Percentiles rank a stretch among this genome's conserved stretches.
Evolutionary conservation across 192 early-diverging fungal genomes (phyloP).

Genomic region (Linnemannia schmuckeri): DNA sequence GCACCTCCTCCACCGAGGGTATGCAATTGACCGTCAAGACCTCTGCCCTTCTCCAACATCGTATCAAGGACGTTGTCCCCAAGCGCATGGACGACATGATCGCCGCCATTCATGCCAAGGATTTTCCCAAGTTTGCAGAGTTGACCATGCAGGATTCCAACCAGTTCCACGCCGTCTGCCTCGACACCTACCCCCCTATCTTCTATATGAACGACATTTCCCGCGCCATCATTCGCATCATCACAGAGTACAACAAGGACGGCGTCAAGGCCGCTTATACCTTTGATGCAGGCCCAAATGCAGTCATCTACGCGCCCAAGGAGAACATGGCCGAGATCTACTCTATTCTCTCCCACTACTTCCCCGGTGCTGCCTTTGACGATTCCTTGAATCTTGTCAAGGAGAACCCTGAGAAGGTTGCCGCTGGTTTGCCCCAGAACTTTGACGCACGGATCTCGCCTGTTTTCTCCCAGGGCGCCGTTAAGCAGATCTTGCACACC

Average conservation of each 20-base stretch:
- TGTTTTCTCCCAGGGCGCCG: constrained; percentile 75
- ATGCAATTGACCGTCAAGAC: constrained; percentile 98
- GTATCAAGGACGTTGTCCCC: constrained; percentile 90
- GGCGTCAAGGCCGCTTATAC: constrained; percentile 93
- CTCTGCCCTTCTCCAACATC: constrained; percentile 86
- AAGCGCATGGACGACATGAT: constrained; percentile 91
- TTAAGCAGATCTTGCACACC: constrained; percentile 93
- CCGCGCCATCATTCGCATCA: constrained; percentile 84
- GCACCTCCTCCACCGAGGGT: constrained; percentile 90
- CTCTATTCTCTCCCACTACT: constrained; percentile 85
- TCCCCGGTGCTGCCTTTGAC: constrained; percentile 78
- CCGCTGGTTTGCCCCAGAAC: constrained; percentile 58
- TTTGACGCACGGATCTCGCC: constrained; percentile 69
- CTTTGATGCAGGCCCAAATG: constrained; percentile 99
- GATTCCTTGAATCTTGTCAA: constrained; percentile 63
- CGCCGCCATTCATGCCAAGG: constrained; percentile 81
- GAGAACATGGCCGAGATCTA: constrained; percentile 90
- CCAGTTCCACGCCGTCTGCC: constrained; percentile 98
- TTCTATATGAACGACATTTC: constrained; percentile 98
- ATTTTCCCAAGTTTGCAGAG: constrained; percentile 95
- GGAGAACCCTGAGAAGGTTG: constrained; percentile 23
- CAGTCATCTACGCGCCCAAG: constrained; percentile 91
- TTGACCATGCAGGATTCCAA: constrained; percentile 98
- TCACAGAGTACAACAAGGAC: constrained; percentile 87
- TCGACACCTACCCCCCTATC: constrained; percentile 99